phyloP scores from a whole-genome alignment of 1,284 basidiomycete species.

The Trichosporon ovoides region DNA sequence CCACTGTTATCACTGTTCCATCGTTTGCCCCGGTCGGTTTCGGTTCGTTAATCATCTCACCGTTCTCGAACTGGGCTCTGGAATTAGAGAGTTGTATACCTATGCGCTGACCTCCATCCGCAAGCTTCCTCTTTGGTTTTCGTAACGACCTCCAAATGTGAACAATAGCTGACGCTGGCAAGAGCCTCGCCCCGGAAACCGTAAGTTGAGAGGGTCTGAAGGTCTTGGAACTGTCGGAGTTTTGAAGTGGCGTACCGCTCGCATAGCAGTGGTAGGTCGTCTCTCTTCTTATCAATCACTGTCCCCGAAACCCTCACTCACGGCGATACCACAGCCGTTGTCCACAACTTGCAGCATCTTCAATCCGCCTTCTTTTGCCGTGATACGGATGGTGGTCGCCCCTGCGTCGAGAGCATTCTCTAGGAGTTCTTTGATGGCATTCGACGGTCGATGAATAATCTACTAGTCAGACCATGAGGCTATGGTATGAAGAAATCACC shows the following conservation, averaged over 20 bases:
- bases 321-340: conserved; percentile 89
- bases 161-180: conserved; percentile 92
- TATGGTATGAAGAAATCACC: conserved; percentile 41
- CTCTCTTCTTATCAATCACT: conserved; percentile 47
- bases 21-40: conserved; percentile 90
- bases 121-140: conserved; percentile 75
- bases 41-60: conserved; percentile 66
- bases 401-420: conserved; percentile 95
- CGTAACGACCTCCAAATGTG: conserved; percentile 79
- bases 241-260: conserved; percentile 97
- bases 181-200: conserved; percentile 97
- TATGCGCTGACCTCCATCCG: conserved; percentile 74
- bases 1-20: conserved; percentile 80
- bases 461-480: conserved; percentile 39
- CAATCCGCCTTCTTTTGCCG: conserved; percentile 90
- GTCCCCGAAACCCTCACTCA: conserved; percentile 44
- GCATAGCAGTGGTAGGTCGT: conserved; percentile 83
- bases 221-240: conserved; percentile 76
- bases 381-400: conserved; percentile 77
- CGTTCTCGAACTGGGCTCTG: conserved; percentile 76
- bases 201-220: conserved; percentile 81
- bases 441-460: conserved; percentile 95
- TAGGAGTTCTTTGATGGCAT: conserved; percentile 92
- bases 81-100: neutral
- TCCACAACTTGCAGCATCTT: conserved; percentile 95